Percentiles rank a stretch among this genome's conserved stretches.
These are phyloP conservation scores for Pseudogymnoascus sp. DNA, from an alignment of 2,329 filamentous ascomycete genomes.

Conservation along the genomic window DNA sequence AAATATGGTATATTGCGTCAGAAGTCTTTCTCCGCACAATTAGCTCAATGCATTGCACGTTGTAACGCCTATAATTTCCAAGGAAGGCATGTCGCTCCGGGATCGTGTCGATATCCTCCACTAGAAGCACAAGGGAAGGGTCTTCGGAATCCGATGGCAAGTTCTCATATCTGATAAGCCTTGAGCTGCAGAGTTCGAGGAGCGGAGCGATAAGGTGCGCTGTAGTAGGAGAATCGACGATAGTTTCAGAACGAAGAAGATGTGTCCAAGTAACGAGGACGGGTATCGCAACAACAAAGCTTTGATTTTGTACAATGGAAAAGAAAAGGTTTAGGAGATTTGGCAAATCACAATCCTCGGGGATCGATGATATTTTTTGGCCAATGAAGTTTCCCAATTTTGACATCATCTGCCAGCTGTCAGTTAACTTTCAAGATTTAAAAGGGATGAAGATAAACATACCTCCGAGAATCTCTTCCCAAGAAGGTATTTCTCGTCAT, in stretches of 20 bases:
- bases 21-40: conserved; percentile 75
- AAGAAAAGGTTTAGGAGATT: conserved; percentile 74
- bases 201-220: conserved; percentile 61
- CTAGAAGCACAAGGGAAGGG: conserved; percentile 69
- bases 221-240: conserved; percentile 55
- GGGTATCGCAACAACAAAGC: conserved; percentile 87
- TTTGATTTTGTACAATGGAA: conserved; percentile 71
- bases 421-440: background rate
- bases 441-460: conserved; percentile 21
- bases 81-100: conserved; percentile 92
- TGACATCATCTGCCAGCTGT: conserved; percentile 59
- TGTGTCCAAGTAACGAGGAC: conserved; percentile 85
- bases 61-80: conserved; percentile 90
- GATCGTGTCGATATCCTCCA: conserved; percentile 90
- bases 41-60: conserved; percentile 74
- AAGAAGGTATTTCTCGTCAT: conserved; percentile 85
- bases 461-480: conserved; percentile 93
- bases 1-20: conserved; percentile 80
- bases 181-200: conserved; percentile 71
- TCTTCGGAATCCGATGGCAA: conserved; percentile 76
- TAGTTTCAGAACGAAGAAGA: conserved; percentile 62
- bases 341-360: conserved; percentile 56
- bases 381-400: conserved; percentile 79
- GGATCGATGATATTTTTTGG: conserved; percentile 60
- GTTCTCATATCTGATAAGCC: conserved; percentile 80